These are phyloP conservation scores for Pseudogymnoascus sp. DNA, from an alignment of 2,329 filamentous ascomycete species.

Conservation along the genomic window DNA sequence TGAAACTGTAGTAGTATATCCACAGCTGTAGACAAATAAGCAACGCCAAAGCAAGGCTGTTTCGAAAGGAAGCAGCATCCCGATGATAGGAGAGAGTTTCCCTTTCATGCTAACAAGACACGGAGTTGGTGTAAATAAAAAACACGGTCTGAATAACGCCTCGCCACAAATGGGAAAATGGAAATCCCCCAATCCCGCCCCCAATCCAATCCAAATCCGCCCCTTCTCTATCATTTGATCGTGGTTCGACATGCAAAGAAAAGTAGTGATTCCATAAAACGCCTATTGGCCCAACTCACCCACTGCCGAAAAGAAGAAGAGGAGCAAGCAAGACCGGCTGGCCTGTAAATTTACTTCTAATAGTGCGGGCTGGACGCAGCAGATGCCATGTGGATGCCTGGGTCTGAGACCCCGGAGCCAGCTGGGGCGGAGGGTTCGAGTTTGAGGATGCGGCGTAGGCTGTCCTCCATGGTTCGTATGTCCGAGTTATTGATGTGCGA, in stretches of 20 bases:
- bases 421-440: slow-evolving; percentile 21
- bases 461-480: slow-evolving; percentile 28
- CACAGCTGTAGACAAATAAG: not conserved
- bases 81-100: not conserved
- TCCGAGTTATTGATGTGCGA: slow-evolving; percentile 15
- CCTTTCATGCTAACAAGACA: not conserved
- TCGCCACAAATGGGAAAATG: not conserved
- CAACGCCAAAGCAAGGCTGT: not conserved
- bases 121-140: not conserved
- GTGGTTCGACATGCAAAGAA: not conserved
- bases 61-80: not conserved
- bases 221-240: slow-evolving; percentile 7
- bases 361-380: not conserved
- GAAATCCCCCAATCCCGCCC: not conserved
- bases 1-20: not conserved
- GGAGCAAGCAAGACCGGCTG: not conserved
- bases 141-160: not conserved
- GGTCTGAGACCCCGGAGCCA: slow-evolving; percentile 14
- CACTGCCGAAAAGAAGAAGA: not conserved
- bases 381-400: not conserved
- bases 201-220: not conserved
- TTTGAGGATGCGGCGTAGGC: slow-evolving; percentile 28
- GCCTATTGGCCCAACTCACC: not conserved
- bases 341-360: not conserved
- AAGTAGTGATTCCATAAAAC: not conserved